A percentile compares a stretch with the other conserved stretches of the same genome.
Conservation (phyloP, 2,329 filamentous ascomycete species). For the Hymenoscyphus scutula region DNA sequence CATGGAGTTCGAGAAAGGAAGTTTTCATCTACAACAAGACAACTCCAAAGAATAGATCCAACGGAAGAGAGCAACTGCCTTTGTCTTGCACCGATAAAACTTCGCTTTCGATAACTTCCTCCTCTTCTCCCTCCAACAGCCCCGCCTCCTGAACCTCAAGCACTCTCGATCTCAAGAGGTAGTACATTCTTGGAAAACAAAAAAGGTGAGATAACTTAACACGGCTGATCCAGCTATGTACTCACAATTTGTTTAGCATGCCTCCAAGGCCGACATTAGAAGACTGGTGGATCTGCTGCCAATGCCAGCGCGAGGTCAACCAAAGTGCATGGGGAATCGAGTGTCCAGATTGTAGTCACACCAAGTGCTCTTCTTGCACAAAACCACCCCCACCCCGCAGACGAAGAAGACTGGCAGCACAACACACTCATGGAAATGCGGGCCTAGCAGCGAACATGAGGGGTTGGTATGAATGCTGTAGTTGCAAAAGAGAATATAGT, state of each 20-base stretch:
- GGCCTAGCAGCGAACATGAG: no score
- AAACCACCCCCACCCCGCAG: not conserved
- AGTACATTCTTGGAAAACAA: not conserved
- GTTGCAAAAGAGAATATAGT: no score
- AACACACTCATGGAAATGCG: no score
- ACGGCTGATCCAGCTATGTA: not conserved
- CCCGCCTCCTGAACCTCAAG: not conserved
- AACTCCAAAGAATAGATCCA: not conserved
- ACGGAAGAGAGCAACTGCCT: not conserved
- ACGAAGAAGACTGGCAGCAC: no score
- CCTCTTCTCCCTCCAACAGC: not conserved
- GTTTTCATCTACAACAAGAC: not conserved
- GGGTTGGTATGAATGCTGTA: no score
- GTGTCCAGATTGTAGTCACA: conserved; percentile 13
- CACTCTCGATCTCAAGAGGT: not conserved
- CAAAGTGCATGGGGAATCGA: not conserved
- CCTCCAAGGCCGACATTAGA: not conserved
- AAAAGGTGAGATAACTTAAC: not conserved
- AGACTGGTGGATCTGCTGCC: conserved; percentile 23
- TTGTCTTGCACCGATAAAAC: not conserved
- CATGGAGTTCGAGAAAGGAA: not conserved
- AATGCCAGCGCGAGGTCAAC: conserved; percentile 16
- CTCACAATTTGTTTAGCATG: not conserved
- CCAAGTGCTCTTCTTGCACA: conserved; percentile 7
- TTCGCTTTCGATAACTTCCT: not conserved